Evolutionary conservation across 1,284 basidiomycete genomes (phyloP).

Genomic region (Psilocybe mexicana): DNA sequence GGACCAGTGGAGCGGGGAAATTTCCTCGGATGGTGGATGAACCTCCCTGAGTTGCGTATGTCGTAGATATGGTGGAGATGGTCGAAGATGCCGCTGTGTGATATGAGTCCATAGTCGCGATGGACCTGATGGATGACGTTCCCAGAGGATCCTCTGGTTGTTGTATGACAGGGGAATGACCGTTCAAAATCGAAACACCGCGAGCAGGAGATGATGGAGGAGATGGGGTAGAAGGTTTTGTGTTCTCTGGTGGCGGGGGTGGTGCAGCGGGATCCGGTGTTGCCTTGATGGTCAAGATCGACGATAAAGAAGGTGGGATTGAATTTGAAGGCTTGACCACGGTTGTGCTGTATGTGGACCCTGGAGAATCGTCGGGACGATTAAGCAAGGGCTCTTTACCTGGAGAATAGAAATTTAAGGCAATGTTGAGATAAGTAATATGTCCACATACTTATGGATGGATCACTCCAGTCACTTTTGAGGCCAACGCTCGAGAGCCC

Average conservation of each 20-base stretch:
- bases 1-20: slow-evolving; percentile 54
- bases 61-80: slow-evolving; percentile 53
- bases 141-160: slow-evolving; percentile 32
- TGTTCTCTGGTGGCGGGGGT: slow-evolving; percentile 13
- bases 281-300: slow-evolving; percentile 70
- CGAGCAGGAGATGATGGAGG: slow-evolving; percentile 6
- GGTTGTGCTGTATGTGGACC: slow-evolving; percentile 68
- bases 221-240: slow-evolving; percentile 32
- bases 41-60: slow-evolving; percentile 72
- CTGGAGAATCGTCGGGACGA: slow-evolving; percentile 32
- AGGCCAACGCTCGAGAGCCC: slow-evolving; percentile 53
- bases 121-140: slow-evolving; percentile 55
- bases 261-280: slow-evolving; percentile 40
- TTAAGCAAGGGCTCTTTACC: slow-evolving; percentile 58
- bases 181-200: slow-evolving; percentile 13
- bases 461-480: slow-evolving; percentile 49
- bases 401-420: slow-evolving; percentile 6
- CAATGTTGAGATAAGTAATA: neutral
- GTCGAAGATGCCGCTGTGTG: slow-evolving; percentile 55
- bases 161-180: neutral
- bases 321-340: slow-evolving; percentile 51
- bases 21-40: slow-evolving; percentile 52
- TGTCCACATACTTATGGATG: slow-evolving; percentile 25
- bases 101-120: slow-evolving; percentile 66
- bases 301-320: slow-evolving; percentile 62